phyloP scores from a whole-genome alignment of 768 basidiomycete genomes.

The Mycena crocata region DNA sequence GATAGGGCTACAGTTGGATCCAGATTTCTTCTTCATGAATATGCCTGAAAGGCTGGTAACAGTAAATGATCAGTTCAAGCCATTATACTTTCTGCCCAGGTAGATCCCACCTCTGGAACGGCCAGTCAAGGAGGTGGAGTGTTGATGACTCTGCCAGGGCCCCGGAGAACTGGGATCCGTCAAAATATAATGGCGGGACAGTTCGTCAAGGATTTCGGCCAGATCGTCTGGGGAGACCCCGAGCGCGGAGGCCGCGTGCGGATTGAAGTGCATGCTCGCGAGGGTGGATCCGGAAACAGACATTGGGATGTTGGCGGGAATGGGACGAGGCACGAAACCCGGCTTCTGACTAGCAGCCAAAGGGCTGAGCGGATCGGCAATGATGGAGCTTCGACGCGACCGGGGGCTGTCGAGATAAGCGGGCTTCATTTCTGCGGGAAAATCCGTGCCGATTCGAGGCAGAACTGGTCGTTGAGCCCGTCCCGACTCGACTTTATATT shows the following conservation, averaged over 20 bases:
- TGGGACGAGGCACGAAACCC: slow-evolving; percentile 11
- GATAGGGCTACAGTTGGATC: background rate
- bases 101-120: slow-evolving; percentile 15
- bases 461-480: background rate
- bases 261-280: background rate
- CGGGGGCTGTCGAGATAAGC: slow-evolving; percentile 21
- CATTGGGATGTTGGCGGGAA: slow-evolving; percentile 13
- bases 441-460: background rate
- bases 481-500: background rate
- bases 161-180: background rate
- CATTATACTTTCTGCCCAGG: background rate
- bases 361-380: slow-evolving; percentile 3
- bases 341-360: slow-evolving; percentile 18
- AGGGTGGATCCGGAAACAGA: background rate
- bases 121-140: slow-evolving; percentile 13
- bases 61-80: background rate
- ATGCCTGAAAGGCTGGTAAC: background rate
- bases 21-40: background rate
- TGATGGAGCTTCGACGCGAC: background rate
- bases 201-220: slow-evolving; percentile 12
- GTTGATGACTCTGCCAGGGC: background rate
- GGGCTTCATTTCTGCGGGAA: slow-evolving; percentile 11
- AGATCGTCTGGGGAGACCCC: slow-evolving; percentile 17
- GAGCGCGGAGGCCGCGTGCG: background rate
- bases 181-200: slow-evolving; percentile 21